Percentiles rank a stretch among this genome's conserved stretches.
Evolutionary conservation across 148 eudicot species (phyloP).

Genomic region (Rhododendron griersonianum): DNA sequence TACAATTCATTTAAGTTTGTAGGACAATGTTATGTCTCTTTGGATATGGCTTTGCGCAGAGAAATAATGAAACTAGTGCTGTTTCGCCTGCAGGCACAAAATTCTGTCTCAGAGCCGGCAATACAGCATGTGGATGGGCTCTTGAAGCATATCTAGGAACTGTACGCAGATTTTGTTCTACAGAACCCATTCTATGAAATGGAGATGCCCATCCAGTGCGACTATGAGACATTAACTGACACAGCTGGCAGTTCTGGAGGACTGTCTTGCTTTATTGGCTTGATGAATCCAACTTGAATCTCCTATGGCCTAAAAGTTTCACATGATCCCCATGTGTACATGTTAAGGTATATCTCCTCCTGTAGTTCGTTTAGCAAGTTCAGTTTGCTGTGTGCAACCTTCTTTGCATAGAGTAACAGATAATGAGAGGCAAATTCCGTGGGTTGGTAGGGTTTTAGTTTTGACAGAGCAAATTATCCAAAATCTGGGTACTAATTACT

Average conservation of each 20-base stretch:
- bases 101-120: conserved; percentile 32
- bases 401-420: background rate
- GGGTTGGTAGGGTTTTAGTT: background rate
- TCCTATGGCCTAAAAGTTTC: background rate
- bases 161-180: conserved; percentile 70
- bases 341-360: background rate
- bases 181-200: conserved; percentile 92
- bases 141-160: conserved; percentile 67
- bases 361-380: background rate
- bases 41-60: too few species aligned
- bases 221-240: conserved; percentile 73
- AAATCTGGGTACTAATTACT: background rate
- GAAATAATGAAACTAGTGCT: too few species aligned
- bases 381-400: background rate
- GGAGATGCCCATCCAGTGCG: conserved; percentile 98
- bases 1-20: too few species aligned
- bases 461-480: background rate
- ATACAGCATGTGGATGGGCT: conserved; percentile 62
- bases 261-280: conserved; percentile 37
- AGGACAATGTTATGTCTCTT: too few species aligned
- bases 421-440: background rate
- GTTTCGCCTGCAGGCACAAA: too few species aligned
- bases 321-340: background rate
- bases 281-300: background rate
- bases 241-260: conserved; percentile 68